A percentile compares a stretch with the other conserved stretches of the same genome.
These are phyloP conservation scores for Wickerhamiella domercqiae DNA, from an alignment of 805 yeast genomes.

Conservation along the genomic window DNA sequence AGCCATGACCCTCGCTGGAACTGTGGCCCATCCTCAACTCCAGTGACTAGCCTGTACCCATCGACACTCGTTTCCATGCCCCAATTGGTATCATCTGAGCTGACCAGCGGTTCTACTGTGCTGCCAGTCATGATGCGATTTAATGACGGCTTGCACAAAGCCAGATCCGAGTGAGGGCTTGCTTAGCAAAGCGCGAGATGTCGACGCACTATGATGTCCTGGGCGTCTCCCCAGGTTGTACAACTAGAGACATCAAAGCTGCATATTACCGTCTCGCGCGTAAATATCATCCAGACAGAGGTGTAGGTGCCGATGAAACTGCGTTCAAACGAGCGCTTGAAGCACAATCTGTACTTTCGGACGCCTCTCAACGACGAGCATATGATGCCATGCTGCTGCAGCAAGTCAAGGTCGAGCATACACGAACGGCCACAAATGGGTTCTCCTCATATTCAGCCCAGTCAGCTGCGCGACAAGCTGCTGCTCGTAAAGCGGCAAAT, in stretches of 20 bases:
- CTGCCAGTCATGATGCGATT: too few species aligned
- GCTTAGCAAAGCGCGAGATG: too few species aligned
- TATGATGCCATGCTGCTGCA: slow-evolving; percentile 22
- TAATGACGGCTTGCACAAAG: too few species aligned
- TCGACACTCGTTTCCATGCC: background rate
- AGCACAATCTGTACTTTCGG: slow-evolving; percentile 24
- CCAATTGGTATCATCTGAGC: slow-evolving; percentile 23
- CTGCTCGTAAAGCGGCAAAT: too few species aligned
- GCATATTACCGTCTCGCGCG: slow-evolving; percentile 27
- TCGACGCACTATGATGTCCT: slow-evolving; percentile 21
- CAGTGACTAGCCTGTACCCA: background rate
- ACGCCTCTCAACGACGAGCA: slow-evolving; percentile 17
- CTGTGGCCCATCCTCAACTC: slow-evolving; percentile 5
- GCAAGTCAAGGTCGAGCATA: background rate
- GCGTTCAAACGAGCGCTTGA: slow-evolving; percentile 23
- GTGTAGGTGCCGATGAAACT: slow-evolving; percentile 17
- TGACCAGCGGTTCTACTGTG: too few species aligned
- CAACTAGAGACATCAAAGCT: slow-evolving; percentile 21
- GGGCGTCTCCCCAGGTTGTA: slow-evolving; percentile 17
- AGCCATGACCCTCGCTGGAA: slow-evolving; percentile 2
- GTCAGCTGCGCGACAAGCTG: too few species aligned
- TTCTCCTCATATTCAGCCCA: too few species aligned
- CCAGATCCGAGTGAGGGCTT: too few species aligned
- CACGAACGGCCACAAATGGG: background rate
- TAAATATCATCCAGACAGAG: slow-evolving; percentile 33